These are phyloP conservation scores for Penicillium lividum DNA, from an alignment of 495 filamentous ascomycete genomes.

Conservation along the genomic window DNA sequence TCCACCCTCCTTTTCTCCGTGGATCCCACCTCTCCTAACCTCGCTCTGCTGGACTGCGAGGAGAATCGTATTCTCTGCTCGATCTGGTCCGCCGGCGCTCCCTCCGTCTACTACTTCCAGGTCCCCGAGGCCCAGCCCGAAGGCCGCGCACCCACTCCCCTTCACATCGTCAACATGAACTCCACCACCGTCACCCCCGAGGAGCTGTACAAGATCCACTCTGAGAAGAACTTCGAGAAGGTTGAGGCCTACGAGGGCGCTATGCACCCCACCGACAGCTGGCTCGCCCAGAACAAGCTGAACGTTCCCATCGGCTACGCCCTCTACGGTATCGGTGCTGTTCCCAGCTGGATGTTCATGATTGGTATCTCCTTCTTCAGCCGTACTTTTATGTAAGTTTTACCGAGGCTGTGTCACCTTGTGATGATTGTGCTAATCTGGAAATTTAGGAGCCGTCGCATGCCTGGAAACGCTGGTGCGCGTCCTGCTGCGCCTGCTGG, in stretches of 20 bases:
- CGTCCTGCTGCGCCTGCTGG: constrained; percentile 26
- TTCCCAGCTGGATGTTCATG: constrained; percentile 77
- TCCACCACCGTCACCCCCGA: constrained; percentile 63
- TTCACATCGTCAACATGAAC: constrained; percentile 64
- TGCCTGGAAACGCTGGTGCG: constrained; percentile 33
- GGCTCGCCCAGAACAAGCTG: constrained; percentile 64
- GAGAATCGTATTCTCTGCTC: constrained; percentile 77
- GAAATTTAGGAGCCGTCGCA: constrained; percentile 40
- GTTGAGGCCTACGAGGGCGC: constrained; percentile 63
- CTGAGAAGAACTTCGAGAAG: constrained; percentile 59
- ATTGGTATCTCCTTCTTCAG: constrained; percentile 78
- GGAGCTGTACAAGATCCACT: constrained; percentile 62
- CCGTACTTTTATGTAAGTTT: constrained; percentile 81
- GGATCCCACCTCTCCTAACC: constrained; percentile 65
- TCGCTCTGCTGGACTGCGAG: constrained; percentile 79
- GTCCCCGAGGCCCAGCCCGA: constrained; percentile 57
- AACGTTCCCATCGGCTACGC: constrained; percentile 68
- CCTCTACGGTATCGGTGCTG: constrained; percentile 56
- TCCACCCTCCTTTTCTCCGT: constrained; percentile 66
- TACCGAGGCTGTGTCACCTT: not conserved
- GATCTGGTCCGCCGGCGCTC: constrained; percentile 71
- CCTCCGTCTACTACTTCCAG: constrained; percentile 71
- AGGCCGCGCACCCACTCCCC: constrained; percentile 42
- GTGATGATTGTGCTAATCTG: constrained; percentile 18
- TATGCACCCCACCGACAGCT: constrained; percentile 80